Percentiles rank a stretch among this genome's conserved stretches.
Evolutionary conservation across 225 moss, liverwort and hornwort genomes (phyloP).

Genomic region (Pseudisothecium myosuroides): DNA sequence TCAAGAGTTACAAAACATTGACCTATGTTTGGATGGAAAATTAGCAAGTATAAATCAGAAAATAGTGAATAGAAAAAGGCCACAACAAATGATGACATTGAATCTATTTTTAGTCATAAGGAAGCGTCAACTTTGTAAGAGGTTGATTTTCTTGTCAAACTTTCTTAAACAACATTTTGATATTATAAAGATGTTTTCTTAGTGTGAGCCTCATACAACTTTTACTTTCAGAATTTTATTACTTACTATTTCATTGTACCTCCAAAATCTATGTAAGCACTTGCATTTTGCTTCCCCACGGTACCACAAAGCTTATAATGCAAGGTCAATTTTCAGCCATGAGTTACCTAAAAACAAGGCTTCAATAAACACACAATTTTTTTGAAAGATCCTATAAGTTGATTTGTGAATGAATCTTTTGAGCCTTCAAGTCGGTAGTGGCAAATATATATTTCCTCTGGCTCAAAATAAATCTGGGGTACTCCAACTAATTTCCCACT

Average conservation of each 20-base stretch:
- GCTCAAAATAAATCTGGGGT: no score
- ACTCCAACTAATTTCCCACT: no score
- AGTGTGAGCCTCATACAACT: not conserved
- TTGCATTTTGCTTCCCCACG: not conserved
- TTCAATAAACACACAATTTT: not conserved
- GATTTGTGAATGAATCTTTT: not conserved
- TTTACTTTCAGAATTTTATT: not conserved
- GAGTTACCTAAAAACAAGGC: not conserved
- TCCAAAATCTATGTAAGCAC: not conserved
- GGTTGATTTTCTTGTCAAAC: not conserved
- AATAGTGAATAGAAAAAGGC: not conserved
- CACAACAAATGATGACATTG: not conserved
- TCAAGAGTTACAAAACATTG: not conserved
- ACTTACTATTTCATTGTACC: not conserved
- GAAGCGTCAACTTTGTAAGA: not conserved
- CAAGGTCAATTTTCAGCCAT: rapidly evolving
- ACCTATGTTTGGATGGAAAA: not conserved
- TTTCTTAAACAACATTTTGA: not conserved
- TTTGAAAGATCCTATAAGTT: rapidly evolving
- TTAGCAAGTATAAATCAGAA: not conserved
- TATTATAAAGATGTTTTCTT: not conserved
- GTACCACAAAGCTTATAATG: not conserved
- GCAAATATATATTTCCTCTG: not conserved
- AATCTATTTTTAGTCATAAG: not conserved
- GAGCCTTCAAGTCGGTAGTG: not conserved